Evolutionary conservation across 352 stramenopile genomes (phyloP).

Genomic region (Globisporangium cylindrosporum): DNA sequence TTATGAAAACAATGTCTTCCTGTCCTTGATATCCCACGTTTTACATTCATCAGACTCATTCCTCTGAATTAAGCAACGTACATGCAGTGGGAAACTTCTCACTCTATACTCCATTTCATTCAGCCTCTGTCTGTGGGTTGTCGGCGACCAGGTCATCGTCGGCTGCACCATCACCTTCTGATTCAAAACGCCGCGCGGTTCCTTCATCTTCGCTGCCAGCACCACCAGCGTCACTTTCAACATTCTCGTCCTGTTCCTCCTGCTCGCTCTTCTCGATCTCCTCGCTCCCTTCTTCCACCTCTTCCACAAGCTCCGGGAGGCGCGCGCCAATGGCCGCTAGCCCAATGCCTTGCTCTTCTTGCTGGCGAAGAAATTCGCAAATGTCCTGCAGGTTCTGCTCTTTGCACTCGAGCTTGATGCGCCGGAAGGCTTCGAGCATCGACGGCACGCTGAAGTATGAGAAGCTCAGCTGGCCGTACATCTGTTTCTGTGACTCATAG

Average conservation of each 20-base stretch:
- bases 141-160: neutral
- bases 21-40: neutral
- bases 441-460: conserved; percentile 41
- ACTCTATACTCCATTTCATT: neutral
- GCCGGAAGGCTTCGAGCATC: conserved; percentile 52
- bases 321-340: conserved; percentile 17
- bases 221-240: neutral
- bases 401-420: conserved; percentile 23
- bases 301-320: conserved; percentile 28
- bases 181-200: neutral
- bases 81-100: neutral
- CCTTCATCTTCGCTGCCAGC: neutral
- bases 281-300: conserved; percentile 14
- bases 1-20: too few species aligned
- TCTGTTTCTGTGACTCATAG: conserved; percentile 46
- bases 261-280: neutral
- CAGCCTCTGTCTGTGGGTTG: neutral
- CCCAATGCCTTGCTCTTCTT: conserved; percentile 17
- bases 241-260: neutral
- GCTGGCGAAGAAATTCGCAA: conserved; percentile 17
- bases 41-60: neutral
- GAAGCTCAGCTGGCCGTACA: conserved; percentile 43
- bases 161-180: neutral
- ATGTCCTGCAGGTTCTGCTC: conserved; percentile 18
- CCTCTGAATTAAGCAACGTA: neutral